A percentile compares a stretch with the other conserved stretches of the same genome.
phyloP scores from a whole-genome alignment of 805 yeast genomes.

The Myxozyma vanderwaltii region DNA sequence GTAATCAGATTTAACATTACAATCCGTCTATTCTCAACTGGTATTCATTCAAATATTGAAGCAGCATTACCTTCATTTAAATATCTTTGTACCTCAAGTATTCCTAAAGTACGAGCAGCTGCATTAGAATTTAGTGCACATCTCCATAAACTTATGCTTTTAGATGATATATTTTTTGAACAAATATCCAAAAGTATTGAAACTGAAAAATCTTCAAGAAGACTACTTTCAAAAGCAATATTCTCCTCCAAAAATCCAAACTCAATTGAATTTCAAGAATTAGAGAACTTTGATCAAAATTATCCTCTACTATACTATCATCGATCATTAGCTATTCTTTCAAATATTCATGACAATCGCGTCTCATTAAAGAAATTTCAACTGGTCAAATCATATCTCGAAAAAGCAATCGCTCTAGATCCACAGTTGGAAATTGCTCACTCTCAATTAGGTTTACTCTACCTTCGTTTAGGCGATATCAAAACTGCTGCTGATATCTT shows the following conservation, averaged over 20 bases:
- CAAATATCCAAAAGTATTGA: neutral
- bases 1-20: neutral
- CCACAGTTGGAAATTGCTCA: neutral
- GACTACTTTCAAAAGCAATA: neutral
- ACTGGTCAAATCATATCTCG: too few species aligned
- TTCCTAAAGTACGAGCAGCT: neutral
- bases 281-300: neutral
- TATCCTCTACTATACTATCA: neutral
- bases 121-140: conserved; percentile 1
- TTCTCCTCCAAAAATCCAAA: neutral
- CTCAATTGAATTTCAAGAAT: neutral
- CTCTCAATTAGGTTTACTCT: neutral
- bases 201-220: neutral
- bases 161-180: neutral
- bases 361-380: neutral
- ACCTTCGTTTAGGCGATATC: neutral
- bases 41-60: neutral
- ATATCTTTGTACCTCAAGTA: neutral
- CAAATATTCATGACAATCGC: neutral
- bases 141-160: neutral
- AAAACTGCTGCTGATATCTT: neutral
- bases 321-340: neutral
- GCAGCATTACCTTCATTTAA: neutral
- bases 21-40: neutral
- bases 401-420: neutral